Percentiles rank a stretch among this genome's conserved stretches.
phyloP scores from a whole-genome alignment of 176 grass and related monocot species.

The Alloteropsis semialata region DNA sequence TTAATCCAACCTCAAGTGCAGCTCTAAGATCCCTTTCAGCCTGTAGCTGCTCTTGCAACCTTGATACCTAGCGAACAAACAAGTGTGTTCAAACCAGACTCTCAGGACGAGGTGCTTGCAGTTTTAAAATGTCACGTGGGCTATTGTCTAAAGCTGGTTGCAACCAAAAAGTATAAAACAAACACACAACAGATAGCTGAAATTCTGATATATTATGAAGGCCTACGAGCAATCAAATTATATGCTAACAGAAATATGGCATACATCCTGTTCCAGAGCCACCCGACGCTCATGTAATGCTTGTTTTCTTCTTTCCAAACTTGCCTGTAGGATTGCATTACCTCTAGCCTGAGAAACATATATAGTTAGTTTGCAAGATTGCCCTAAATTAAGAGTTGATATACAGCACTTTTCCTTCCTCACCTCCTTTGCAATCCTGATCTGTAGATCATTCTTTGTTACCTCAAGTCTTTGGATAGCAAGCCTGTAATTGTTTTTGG shows the following conservation, averaged over 20 bases:
- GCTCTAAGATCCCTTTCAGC: constrained; percentile 96
- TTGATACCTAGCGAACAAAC: constrained; percentile 70
- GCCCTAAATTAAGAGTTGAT: constrained; percentile 5
- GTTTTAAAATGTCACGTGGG: background rate
- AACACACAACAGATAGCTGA: background rate
- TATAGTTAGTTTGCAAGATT: constrained; percentile 42
- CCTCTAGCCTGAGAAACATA: constrained; percentile 81
- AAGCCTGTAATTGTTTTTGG: constrained; percentile 55
- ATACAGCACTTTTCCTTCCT: constrained; percentile 9
- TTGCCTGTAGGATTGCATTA: constrained; percentile 97
- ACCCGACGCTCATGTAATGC: constrained; percentile 91
- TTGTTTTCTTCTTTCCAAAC: constrained; percentile 99
- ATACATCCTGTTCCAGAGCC: constrained; percentile 98
- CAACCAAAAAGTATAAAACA: background rate
- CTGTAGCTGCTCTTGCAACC: constrained; percentile 97
- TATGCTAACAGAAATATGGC: constrained; percentile 35
- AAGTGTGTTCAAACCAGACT: constrained; percentile 10
- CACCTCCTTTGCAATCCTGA: constrained; percentile 97
- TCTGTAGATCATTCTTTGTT: constrained; percentile 90
- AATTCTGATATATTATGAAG: constrained; percentile 23
- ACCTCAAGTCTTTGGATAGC: constrained; percentile 97
- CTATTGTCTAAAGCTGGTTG: background rate
- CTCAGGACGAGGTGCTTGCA: background rate
- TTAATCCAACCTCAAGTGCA: constrained; percentile 97
- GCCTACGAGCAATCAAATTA: background rate